Conservation (phyloP, 225 moss, liverwort and hornwort genomes). For the Pleurozium schreberi region DNA sequence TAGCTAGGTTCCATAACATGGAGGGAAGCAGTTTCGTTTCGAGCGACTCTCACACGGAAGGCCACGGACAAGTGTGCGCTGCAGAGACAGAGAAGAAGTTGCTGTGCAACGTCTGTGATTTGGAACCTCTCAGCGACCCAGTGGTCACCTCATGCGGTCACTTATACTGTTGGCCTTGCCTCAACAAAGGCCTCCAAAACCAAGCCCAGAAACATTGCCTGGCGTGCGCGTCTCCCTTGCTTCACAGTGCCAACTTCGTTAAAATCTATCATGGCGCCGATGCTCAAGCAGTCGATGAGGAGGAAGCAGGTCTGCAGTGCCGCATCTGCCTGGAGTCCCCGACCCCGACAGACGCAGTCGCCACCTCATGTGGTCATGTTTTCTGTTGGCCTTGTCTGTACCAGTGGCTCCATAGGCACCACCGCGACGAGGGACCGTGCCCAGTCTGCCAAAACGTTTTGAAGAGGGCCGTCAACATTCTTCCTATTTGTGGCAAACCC, state of each 20-base stretch:
- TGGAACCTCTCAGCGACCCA: not conserved
- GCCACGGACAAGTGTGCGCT: not conserved
- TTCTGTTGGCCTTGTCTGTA: not conserved
- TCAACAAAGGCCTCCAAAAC: not conserved
- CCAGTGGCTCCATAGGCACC: not conserved
- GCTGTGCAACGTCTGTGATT: not conserved
- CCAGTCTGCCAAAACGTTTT: not conserved
- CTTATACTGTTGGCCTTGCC: not conserved
- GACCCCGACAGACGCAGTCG: not conserved
- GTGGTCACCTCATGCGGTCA: not conserved
- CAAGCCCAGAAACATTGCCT: not conserved
- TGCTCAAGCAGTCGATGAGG: not conserved
- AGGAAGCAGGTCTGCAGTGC: not conserved
- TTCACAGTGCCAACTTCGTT: not conserved
- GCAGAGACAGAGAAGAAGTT: not conserved
- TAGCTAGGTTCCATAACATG: not conserved
- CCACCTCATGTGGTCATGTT: not conserved
- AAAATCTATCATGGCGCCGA: not conserved
- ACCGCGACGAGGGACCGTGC: not conserved
- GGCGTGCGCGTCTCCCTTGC: not conserved
- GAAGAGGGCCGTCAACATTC: not conserved
- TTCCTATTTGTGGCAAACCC: not conserved
- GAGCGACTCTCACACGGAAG: not conserved
- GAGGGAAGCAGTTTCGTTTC: not conserved
- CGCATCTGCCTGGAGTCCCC: not conserved